Conservation (phyloP, 495 filamentous ascomycete genomes). For the Penicillium simplicissimum region DNA sequence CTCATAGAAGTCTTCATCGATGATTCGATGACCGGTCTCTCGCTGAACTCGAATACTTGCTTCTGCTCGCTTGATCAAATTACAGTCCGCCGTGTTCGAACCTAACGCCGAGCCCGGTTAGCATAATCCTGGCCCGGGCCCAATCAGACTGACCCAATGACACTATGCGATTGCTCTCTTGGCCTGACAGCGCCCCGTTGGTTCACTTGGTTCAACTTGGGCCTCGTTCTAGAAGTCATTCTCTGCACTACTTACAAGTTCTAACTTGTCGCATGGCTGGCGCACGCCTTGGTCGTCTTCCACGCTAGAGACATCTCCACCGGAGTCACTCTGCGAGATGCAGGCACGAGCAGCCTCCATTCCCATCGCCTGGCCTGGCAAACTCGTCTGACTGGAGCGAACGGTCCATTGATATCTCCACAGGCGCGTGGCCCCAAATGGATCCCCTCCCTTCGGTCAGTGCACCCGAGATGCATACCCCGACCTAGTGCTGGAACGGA, state of each 20-base stretch:
- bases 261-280: not conserved
- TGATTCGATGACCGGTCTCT: not conserved
- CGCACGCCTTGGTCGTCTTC: not conserved
- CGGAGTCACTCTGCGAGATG: not conserved
- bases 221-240: not conserved
- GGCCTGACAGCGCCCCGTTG: not conserved
- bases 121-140: not conserved
- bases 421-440: slow-evolving; percentile 4
- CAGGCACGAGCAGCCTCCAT: not conserved
- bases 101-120: not conserved
- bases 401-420: not conserved
- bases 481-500: slow-evolving; percentile 11
- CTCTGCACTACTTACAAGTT: not conserved
- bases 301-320: not conserved
- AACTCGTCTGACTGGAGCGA: not conserved
- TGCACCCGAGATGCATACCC: slow-evolving; percentile 11
- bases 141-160: slow-evolving; percentile 2
- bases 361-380: slow-evolving; percentile 1
- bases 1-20: not conserved
- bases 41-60: not conserved
- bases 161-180: not conserved
- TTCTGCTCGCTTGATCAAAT: not conserved
- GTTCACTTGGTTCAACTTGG: too few relatives aligned
- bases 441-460: slow-evolving; percentile 6
- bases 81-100: not conserved